Conservation (phyloP, 192 early-diverging fungal genomes). For the Rhizoclosmatium sp. region DNA sequence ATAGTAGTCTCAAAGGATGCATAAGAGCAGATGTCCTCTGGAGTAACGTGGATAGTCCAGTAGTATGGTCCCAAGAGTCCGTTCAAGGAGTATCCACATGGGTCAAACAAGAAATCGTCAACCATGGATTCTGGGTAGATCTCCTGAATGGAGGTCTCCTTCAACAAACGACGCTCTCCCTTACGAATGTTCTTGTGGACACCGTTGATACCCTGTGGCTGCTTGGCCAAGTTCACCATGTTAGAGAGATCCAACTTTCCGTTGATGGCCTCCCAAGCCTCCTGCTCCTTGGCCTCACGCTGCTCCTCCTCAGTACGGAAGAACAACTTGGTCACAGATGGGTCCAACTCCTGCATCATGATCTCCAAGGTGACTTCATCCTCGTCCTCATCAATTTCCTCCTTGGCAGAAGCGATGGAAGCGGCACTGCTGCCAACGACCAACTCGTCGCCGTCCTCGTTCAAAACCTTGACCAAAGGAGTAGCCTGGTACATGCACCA, state of each 20-base stretch:
- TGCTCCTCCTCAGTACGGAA: conserved; percentile 67
- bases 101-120: conserved; percentile 93
- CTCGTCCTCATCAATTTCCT: conserved; percentile 53
- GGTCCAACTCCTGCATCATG: conserved; percentile 91
- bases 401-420: conserved; percentile 21
- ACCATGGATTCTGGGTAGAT: conserved; percentile 83
- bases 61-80: conserved; percentile 89
- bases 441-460: conserved; percentile 55
- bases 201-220: conserved; percentile 17
- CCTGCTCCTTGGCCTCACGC: conserved; percentile 69
- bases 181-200: conserved; percentile 35
- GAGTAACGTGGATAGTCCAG: conserved; percentile 96
- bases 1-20: conserved; percentile 98
- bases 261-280: conserved; percentile 45
- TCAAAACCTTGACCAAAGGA: conserved; percentile 60
- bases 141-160: conserved; percentile 77
- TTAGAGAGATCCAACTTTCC: conserved; percentile 42
- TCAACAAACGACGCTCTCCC: conserved; percentile 52
- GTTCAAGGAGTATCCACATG: conserved; percentile 97
- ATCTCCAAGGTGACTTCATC: conserved; percentile 96
- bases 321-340: conserved; percentile 80
- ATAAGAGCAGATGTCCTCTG: conserved; percentile 97
- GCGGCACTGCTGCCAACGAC: conserved; percentile 19
- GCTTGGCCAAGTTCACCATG: conserved; percentile 21
- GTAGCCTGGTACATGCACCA: conserved; percentile 94